phyloP scores from a whole-genome alignment of 768 basidiomycete species.

The Tephrocybe rancida region DNA sequence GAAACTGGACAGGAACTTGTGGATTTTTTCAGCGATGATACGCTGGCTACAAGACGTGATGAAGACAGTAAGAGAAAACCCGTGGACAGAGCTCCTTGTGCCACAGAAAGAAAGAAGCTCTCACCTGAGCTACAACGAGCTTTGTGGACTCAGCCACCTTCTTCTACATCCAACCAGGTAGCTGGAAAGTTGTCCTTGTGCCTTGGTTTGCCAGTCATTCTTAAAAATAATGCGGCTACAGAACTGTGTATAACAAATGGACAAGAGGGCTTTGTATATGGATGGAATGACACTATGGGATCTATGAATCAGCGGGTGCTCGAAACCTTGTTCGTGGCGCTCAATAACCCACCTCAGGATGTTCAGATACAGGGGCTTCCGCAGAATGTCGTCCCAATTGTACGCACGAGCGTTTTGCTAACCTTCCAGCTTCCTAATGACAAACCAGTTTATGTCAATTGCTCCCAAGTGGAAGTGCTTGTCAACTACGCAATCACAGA shows the following conservation, averaged over 20 bases:
- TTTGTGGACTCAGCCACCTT: not conserved
- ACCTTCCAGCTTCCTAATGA: too few relatives aligned
- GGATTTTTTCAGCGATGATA: slow-evolving; percentile 3
- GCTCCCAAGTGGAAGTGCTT: too few relatives aligned
- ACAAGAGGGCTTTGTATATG: slow-evolving; percentile 27
- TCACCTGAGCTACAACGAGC: not conserved
- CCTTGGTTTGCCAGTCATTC: not conserved
- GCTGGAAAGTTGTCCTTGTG: not conserved
- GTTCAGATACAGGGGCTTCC: slow-evolving; percentile 26
- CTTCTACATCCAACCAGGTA: not conserved
- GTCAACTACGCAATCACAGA: too few relatives aligned
- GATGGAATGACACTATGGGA: slow-evolving; percentile 9
- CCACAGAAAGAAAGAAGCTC: not conserved
- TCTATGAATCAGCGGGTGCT: slow-evolving; percentile 14
- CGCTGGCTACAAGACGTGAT: not conserved
- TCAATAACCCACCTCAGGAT: slow-evolving; percentile 22
- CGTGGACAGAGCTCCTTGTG: not conserved
- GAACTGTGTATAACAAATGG: slow-evolving; percentile 34
- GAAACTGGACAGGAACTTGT: not conserved
- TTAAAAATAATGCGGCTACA: not conserved
- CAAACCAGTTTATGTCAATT: too few relatives aligned
- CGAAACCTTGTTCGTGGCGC: slow-evolving; percentile 29
- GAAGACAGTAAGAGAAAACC: not conserved
- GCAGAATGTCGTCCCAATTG: slow-evolving; percentile 33
- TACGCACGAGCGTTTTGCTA: too few relatives aligned